Evolutionary conservation across 2,329 filamentous ascomycete genomes (phyloP).

Genomic region (Thelonectria olida): DNA sequence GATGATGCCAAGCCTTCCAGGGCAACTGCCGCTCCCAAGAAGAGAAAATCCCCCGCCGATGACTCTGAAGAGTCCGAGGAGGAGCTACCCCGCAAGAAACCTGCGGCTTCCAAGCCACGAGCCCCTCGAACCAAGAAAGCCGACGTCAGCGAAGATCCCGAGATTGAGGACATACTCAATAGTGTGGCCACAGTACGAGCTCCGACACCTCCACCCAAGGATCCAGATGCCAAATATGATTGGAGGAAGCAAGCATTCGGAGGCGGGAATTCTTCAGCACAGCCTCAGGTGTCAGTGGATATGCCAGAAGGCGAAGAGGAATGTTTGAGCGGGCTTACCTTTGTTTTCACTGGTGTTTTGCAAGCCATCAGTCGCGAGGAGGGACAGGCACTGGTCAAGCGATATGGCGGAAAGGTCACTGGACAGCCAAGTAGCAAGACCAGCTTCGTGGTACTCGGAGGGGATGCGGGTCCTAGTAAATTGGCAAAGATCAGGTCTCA

Average conservation of each 20-base stretch:
- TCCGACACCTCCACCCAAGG: conserved; percentile 82
- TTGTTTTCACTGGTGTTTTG: conserved; percentile 94
- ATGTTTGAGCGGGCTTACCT: conserved; percentile 87
- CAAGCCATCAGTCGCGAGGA: conserved; percentile 85
- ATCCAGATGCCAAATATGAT: conserved; percentile 80
- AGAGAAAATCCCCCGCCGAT: conserved; percentile 66
- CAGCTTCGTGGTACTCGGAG: conserved; percentile 89
- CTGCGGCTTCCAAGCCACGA: conserved; percentile 66
- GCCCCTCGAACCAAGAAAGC: conserved; percentile 71
- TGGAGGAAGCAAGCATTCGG: conserved; percentile 71
- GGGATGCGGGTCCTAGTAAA: conserved; percentile 93
- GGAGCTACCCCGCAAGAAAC: conserved; percentile 68
- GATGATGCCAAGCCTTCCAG: conserved; percentile 44
- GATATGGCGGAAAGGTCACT: conserved; percentile 92
- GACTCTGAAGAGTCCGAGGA: conserved; percentile 68
- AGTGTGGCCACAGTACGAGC: conserved; percentile 84
- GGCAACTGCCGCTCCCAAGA: conserved; percentile 52
- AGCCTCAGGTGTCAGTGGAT: conserved; percentile 72
- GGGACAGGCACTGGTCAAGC: conserved; percentile 85
- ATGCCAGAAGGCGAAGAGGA: conserved; percentile 87
- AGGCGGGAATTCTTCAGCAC: conserved; percentile 66
- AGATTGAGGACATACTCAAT: conserved; percentile 83
- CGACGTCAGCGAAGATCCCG: conserved; percentile 72
- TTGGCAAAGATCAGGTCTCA: conserved; percentile 83
- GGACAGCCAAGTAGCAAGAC: conserved; percentile 90